These are phyloP conservation scores for Talaromyces liani DNA, from an alignment of 495 filamentous ascomycete species.

Conservation along the genomic window DNA sequence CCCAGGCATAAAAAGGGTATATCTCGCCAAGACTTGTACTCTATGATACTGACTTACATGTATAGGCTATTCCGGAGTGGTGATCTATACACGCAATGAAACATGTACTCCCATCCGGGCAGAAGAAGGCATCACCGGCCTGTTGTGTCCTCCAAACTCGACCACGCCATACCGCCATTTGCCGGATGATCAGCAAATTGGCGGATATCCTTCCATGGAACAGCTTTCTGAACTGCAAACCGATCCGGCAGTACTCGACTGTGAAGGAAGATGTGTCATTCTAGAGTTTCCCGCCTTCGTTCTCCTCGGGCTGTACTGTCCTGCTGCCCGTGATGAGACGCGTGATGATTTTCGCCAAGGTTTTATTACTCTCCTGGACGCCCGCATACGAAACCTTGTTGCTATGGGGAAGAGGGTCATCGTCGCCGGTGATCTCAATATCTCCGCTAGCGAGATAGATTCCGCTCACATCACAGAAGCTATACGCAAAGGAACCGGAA, in stretches of 20 bases:
- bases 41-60: not conserved
- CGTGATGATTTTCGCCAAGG: slow-evolving; percentile 74
- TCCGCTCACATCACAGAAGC: slow-evolving; percentile 60
- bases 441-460: slow-evolving; percentile 67
- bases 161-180: slow-evolving; percentile 68
- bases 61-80: slow-evolving; percentile 91
- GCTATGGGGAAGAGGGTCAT: slow-evolving; percentile 74
- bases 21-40: slow-evolving; percentile 2
- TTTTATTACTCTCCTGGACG: slow-evolving; percentile 74
- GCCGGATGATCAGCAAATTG: slow-evolving; percentile 72
- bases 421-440: slow-evolving; percentile 86
- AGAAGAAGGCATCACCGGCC: slow-evolving; percentile 87
- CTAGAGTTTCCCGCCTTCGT: slow-evolving; percentile 95
- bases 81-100: slow-evolving; percentile 87
- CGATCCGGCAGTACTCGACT: slow-evolving; percentile 70
- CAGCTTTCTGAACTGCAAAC: slow-evolving; percentile 55
- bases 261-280: slow-evolving; percentile 86
- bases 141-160: slow-evolving; percentile 70
- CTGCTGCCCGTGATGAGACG: slow-evolving; percentile 79
- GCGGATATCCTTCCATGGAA: slow-evolving; percentile 71
- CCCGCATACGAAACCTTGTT: slow-evolving; percentile 76
- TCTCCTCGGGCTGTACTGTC: slow-evolving; percentile 82
- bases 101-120: slow-evolving; percentile 83
- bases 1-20: slow-evolving; percentile 88
- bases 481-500: slow-evolving; percentile 60